These are phyloP conservation scores for Gaillardinia entomophila DNA, from an alignment of 805 yeast species.

Conservation along the genomic window DNA sequence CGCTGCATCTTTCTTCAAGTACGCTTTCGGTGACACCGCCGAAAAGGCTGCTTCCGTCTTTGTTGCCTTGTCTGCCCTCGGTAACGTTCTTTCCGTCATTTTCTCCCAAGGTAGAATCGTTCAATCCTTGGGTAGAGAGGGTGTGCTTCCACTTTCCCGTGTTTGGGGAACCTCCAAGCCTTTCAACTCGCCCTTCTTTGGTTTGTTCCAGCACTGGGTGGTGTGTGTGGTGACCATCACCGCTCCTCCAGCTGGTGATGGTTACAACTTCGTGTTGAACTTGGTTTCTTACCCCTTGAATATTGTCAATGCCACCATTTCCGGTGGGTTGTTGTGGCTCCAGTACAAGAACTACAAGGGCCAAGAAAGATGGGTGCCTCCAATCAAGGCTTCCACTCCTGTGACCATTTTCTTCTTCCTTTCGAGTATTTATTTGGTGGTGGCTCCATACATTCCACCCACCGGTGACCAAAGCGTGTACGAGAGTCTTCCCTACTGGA, in stretches of 20 bases:
- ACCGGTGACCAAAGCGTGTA: slow-evolving; percentile 60
- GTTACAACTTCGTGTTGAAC: slow-evolving; percentile 75
- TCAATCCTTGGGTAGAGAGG: slow-evolving; percentile 79
- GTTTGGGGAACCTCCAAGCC: slow-evolving; percentile 71
- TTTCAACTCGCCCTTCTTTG: slow-evolving; percentile 67
- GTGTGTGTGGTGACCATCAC: slow-evolving; percentile 68
- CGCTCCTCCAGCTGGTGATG: slow-evolving; percentile 86
- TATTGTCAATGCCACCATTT: slow-evolving; percentile 63
- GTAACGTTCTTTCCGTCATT: slow-evolving; percentile 75
- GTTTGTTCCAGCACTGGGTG: slow-evolving; percentile 70
- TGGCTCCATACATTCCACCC: slow-evolving; percentile 80
- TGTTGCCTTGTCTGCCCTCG: slow-evolving; percentile 76
- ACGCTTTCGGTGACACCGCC: slow-evolving; percentile 65
- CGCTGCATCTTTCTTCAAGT: slow-evolving; percentile 70
- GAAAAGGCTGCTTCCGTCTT: slow-evolving; percentile 71
- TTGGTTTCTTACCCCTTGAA: slow-evolving; percentile 78
- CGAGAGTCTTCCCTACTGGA: slow-evolving; percentile 65
- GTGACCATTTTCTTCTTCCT: slow-evolving; percentile 59
- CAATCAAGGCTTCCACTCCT: slow-evolving; percentile 60
- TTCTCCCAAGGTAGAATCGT: slow-evolving; percentile 78
- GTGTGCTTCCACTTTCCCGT: slow-evolving; percentile 66
- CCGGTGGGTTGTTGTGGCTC: slow-evolving; percentile 56
- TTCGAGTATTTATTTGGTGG: slow-evolving; percentile 60
- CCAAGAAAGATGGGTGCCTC: slow-evolving; percentile 59
- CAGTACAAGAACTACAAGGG: slow-evolving; percentile 50